Evolutionary conservation across 2,329 filamentous ascomycete genomes (phyloP), one percentile per base, ranked within the genome.

Genomic region (Catunica adiposa): DNA sequence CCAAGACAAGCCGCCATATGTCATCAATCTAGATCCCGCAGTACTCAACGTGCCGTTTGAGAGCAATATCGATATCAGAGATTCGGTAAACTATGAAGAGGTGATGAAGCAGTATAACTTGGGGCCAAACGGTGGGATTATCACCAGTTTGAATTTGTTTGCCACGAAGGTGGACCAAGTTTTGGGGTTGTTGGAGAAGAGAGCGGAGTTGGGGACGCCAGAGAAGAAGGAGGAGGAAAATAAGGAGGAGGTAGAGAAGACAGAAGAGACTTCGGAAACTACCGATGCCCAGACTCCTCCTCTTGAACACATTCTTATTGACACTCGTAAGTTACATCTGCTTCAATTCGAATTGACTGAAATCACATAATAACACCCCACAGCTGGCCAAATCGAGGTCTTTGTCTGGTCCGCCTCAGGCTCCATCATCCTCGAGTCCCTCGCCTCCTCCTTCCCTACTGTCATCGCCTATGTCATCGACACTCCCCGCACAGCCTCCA

Each of bases 41-140:
- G 92, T 98, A 7, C 79, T 89, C 64, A 87, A 84, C 62, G 86
- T 96, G 5, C 92, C 94, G 2, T 98, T 96, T 66, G 90, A 95
- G 62, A 82, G 85, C 68, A 98, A 98, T 70, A 97, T 98, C 70
- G 92, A 98, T 70, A 98, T 98, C 63, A 88, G 94, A 64, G 92
- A 98, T 70, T 92, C 86, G 25, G 90, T 98, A 68, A 96, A 98
- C 77, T 98, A 98, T 75, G 92, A 95, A 68, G 90, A 98, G 70
- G 92, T 98, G 61, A 98, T 98, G 94, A 94, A 90, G 71, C 89
- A 97, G 71, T 97, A 96, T 70, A 96, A 96, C 66, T 79, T 98
- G 0, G 92, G 92, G 0, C 92, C 92, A 7, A 98, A 98, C 71
- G 92, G 92, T 54, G 94, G 89, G 50, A 98, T 98, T 64, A 73